A percentile compares a stretch with the other conserved stretches of the same genome.
phyloP scores from a whole-genome alignment of 495 filamentous ascomycete species.

The Neurospora africana region DNA sequence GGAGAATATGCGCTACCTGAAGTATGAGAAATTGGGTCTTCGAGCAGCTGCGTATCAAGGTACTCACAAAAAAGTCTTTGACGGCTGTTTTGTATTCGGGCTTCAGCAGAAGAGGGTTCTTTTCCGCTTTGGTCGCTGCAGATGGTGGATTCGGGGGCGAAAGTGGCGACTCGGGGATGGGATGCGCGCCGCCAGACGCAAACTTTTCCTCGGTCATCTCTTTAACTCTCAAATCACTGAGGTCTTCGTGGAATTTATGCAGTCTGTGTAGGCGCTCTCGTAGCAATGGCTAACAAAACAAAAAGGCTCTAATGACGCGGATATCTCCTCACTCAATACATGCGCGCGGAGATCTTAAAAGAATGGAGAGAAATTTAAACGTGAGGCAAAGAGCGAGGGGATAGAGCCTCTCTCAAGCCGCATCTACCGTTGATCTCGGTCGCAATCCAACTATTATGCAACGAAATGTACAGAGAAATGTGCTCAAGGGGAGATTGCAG shows the following conservation, averaged over 20 bases:
- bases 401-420: neutral
- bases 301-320: neutral
- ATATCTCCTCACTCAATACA: neutral
- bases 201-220: conserved; percentile 1
- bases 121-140: conserved; percentile 3
- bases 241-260: neutral
- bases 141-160: neutral
- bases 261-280: neutral
- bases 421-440: neutral
- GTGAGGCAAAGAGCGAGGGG: neutral
- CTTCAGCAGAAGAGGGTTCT: conserved; percentile 12
- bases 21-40: conserved; percentile 4
- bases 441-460: neutral
- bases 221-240: neutral
- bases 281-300: neutral
- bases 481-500: neutral
- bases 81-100: conserved; percentile 18
- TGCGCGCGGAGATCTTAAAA: neutral
- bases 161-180: neutral
- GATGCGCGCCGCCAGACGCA: neutral
- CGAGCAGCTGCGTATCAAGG: neutral
- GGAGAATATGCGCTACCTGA: conserved; percentile 35
- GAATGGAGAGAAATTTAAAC: neutral
- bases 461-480: neutral
- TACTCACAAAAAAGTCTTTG: conserved; percentile 27